Evolutionary conservation across 1,284 basidiomycete species (phyloP).

Genomic region (Sanghuangporus weigelae): DNA sequence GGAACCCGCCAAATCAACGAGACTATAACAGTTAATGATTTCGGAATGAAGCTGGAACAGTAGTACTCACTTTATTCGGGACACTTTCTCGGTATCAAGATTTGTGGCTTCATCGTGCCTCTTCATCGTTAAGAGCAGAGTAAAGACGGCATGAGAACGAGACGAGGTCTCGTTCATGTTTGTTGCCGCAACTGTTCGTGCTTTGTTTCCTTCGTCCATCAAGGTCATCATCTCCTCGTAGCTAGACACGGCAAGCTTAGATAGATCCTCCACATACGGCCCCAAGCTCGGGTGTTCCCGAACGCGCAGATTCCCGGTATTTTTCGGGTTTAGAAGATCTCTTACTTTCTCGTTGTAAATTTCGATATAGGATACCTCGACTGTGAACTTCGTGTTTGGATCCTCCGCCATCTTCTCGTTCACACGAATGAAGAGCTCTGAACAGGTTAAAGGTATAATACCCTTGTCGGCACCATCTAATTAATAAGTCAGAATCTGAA

Average conservation of each 20-base stretch:
- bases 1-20: slow-evolving; percentile 96
- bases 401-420: slow-evolving; percentile 61
- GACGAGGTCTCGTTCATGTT: slow-evolving; percentile 99
- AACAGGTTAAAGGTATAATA: slow-evolving; percentile 94
- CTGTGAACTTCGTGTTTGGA: slow-evolving; percentile 74
- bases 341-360: slow-evolving; percentile 99
- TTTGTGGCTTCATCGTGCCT: slow-evolving; percentile 77
- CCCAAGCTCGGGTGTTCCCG: slow-evolving; percentile 93
- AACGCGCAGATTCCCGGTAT: slow-evolving; percentile 92
- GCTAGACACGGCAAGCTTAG: slow-evolving; percentile 85
- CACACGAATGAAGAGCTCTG: slow-evolving; percentile 86
- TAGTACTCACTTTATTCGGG: slow-evolving; percentile 75
- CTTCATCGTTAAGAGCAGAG: slow-evolving; percentile 89
- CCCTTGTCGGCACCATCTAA: slow-evolving; percentile 94
- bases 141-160: slow-evolving; percentile 97
- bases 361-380: slow-evolving; percentile 98
- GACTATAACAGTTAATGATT: slow-evolving; percentile 33
- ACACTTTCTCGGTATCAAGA: slow-evolving; percentile 93
- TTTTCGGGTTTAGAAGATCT: slow-evolving; percentile 96
- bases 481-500: slow-evolving; percentile 17
- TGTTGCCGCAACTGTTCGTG: slow-evolving; percentile 94
- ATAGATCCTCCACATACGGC: slow-evolving; percentile 97
- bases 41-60: not conserved
- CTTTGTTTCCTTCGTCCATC: slow-evolving; percentile 99
- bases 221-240: slow-evolving; percentile 97